Evolutionary conservation across 75 land plant species (phyloP), one percentile per base, ranked within the genome.

Genomic region (Azolla pinnata): DNA sequence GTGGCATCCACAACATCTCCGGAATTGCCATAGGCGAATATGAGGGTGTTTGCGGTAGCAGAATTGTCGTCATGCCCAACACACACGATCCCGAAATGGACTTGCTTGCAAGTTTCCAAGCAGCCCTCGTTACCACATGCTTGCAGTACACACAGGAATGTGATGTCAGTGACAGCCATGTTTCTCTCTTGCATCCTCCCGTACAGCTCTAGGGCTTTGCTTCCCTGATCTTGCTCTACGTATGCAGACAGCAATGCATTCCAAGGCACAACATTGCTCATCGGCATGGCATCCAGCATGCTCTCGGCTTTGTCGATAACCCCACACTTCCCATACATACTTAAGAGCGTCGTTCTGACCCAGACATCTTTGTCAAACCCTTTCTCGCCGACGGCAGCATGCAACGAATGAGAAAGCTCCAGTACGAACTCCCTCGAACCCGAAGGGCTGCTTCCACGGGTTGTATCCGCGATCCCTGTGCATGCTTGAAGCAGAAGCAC

Each of bases 211-310:
- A 81, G 0, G 35, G 76, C 84, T 17, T 63, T 40, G 4, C 50
- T 30, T 23, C 63, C 25, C 47, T 73, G 71, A 40, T 71, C 77
- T 52, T 64, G 72, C 29, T 82, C 79, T 10, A 72, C 69, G 59
- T 70, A 66, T 20, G 79, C 74, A 40, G 78, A 76, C 21, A 82
- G 75, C 24, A 84, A 56, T 0, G 81, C 81, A 66, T 79, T 87
- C 80, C 91, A 87, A 26, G 82, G 60, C 7, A 81, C 70, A 14
- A 62, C 33, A 40, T 84, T 79, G 29, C 10, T 49, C 14, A 33
- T 51, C 2, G 67, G 57, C 75, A 81, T 73, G 30, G n/a, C 70
- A 16, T 54, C 59, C 33, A 73, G 75, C 7, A 79, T 70, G 28
- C 23, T 20, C 5, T 62, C 47, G 20, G 88, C 87, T 65, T 78